phyloP scores from a whole-genome alignment of 2,329 filamentous ascomycete genomes.

The Periconia sp. region DNA sequence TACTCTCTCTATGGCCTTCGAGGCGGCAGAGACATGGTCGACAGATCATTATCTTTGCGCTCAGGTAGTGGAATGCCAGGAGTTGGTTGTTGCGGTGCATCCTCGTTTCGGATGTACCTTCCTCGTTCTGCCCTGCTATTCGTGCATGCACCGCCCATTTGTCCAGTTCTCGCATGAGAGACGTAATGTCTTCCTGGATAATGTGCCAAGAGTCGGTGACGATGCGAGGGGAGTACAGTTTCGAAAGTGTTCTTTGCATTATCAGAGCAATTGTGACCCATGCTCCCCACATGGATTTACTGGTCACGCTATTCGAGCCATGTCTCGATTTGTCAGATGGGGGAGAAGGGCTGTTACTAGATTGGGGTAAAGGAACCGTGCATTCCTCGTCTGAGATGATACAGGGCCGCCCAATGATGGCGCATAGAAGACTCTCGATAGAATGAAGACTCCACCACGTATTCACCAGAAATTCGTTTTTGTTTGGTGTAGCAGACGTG shows the following conservation, averaged over 20 bases:
- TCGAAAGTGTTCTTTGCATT: conserved; percentile 16
- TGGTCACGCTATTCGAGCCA: conserved; percentile 3
- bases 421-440: conserved; percentile 35
- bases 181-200: conserved; percentile 29
- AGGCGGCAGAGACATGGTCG: conserved; percentile 43
- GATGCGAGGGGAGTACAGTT: conserved; percentile 37
- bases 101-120: background rate
- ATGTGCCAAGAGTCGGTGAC: conserved; percentile 35
- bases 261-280: conserved; percentile 15
- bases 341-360: background rate
- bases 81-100: conserved; percentile 16
- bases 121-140: conserved; percentile 14
- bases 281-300: conserved; percentile 6
- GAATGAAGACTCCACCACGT: conserved; percentile 44
- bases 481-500: conserved; percentile 12
- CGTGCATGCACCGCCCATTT: conserved; percentile 26
- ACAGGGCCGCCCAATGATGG: conserved; percentile 40
- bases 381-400: conserved; percentile 32
- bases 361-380: conserved; percentile 30
- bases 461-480: conserved; percentile 32
- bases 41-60: conserved; percentile 38
- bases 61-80: conserved; percentile 34
- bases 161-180: conserved; percentile 30
- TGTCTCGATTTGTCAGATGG: background rate
- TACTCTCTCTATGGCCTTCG: conserved; percentile 33